Conservation (phyloP, 768 basidiomycete genomes). For the Leccinum boreale region DNA sequence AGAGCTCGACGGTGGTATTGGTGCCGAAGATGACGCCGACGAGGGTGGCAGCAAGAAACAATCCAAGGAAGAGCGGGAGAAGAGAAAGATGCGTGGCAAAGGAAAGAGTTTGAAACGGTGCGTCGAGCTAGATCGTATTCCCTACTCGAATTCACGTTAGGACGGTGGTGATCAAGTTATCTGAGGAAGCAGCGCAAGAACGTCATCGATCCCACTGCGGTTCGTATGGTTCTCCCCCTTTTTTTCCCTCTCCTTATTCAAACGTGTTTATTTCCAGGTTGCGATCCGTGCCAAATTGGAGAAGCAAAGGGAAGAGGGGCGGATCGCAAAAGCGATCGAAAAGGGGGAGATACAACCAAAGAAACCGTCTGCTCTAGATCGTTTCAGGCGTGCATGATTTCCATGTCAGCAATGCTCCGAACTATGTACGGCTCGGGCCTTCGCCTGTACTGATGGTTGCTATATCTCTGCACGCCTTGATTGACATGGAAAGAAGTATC, state of each 20-base stretch:
- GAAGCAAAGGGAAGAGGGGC: constrained; percentile 49
- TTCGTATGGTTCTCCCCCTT: constrained; percentile 30
- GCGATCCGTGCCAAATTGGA: constrained; percentile 67
- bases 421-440: neutral
- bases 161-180: constrained; percentile 40
- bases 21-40: constrained; percentile 37
- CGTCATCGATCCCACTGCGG: constrained; percentile 81
- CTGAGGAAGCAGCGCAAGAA: constrained; percentile 93
- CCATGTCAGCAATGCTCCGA: neutral
- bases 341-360: constrained; percentile 29
- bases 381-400: constrained; percentile 29
- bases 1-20: constrained; percentile 38
- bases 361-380: constrained; percentile 35
- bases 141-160: neutral
- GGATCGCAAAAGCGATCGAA: constrained; percentile 32
- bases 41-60: constrained; percentile 30
- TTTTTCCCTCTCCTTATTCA: neutral
- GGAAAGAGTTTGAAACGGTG: constrained; percentile 81
- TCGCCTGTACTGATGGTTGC: neutral
- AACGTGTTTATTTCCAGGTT: constrained; percentile 29
- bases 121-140: neutral
- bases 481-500: neutral
- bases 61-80: constrained; percentile 42
- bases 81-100: constrained; percentile 84
- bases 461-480: neutral